Evolutionary conservation across 495 filamentous ascomycete species (phyloP).

Genomic region (Astrothelium macrocarpum): DNA sequence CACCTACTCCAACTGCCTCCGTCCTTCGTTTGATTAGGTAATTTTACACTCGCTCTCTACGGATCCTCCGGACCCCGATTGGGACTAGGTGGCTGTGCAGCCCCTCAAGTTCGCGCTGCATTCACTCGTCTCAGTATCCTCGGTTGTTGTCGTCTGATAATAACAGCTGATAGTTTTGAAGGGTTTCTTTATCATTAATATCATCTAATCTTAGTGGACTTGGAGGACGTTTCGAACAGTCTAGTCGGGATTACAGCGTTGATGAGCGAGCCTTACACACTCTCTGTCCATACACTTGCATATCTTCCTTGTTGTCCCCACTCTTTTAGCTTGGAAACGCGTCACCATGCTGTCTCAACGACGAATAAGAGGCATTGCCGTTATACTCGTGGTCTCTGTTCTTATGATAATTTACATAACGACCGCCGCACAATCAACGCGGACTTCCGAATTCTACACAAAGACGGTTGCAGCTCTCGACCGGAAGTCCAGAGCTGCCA

Average conservation of each 20-base stretch:
- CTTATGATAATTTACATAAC: conserved; percentile 56
- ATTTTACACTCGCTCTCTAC: too few species aligned
- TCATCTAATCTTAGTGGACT: background rate
- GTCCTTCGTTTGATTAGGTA: too few species aligned
- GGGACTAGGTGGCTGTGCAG: background rate
- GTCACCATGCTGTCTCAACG: conserved; percentile 61
- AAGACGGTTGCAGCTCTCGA: conserved; percentile 45
- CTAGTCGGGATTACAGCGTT: background rate
- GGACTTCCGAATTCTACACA: conserved; percentile 44
- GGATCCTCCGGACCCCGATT: background rate
- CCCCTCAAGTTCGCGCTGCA: background rate
- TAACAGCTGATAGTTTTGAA: background rate
- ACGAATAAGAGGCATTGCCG: conserved; percentile 50
- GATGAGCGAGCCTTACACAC: background rate
- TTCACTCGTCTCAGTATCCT: background rate
- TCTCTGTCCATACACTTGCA: background rate
- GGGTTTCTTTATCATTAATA: background rate
- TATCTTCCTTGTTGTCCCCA: background rate
- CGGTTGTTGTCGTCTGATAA: background rate
- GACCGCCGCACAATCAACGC: conserved; percentile 29
- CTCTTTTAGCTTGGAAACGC: background rate
- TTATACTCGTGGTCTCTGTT: conserved; percentile 47
- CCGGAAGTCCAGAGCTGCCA: conserved; percentile 20
- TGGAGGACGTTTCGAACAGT: background rate
- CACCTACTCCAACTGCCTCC: too few species aligned